Conservation (phyloP, 2,329 filamentous ascomycete genomes). For the Paraconiothyrium sp. region DNA sequence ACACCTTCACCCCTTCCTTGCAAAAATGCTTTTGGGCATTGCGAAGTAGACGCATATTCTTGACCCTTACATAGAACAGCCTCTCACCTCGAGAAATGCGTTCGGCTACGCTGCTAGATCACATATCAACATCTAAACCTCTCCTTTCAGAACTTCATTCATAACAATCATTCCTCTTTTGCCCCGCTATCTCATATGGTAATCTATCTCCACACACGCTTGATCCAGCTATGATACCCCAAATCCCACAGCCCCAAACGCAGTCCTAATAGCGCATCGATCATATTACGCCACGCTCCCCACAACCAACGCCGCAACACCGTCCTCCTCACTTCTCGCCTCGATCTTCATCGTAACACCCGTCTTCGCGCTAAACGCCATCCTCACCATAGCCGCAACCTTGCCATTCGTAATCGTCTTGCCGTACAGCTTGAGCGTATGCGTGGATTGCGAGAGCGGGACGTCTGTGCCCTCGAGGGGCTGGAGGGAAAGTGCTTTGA, state of each 20-base stretch:
- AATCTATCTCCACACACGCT: no score
- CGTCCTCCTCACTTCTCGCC: slow-evolving; percentile 90
- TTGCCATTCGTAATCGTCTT: slow-evolving; percentile 92
- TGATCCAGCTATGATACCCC: neutral
- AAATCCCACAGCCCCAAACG: neutral
- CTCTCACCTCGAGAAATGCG: no score
- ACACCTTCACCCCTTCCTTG: no score
- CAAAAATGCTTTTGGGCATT: no score
- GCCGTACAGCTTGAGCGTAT: slow-evolving; percentile 94
- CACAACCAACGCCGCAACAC: slow-evolving; percentile 84
- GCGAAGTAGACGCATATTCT: no score
- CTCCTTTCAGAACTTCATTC: no score
- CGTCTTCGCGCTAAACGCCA: slow-evolving; percentile 92
- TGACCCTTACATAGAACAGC: no score
- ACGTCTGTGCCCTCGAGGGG: slow-evolving; percentile 95
- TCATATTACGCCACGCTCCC: slow-evolving; percentile 76
- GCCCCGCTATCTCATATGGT: no score
- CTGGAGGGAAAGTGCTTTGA: slow-evolving; percentile 87
- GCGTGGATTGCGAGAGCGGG: slow-evolving; percentile 85
- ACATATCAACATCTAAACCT: no score
- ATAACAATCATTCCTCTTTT: no score
- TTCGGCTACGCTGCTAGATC: no score
- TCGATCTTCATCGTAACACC: slow-evolving; percentile 97
- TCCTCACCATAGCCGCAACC: slow-evolving; percentile 86
- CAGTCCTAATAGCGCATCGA: neutral